Percentiles rank a stretch among this genome's conserved stretches.
These are phyloP conservation scores for Zoysia matrella DNA, from an alignment of 202 grass and related monocot species.

Conservation along the genomic window DNA sequence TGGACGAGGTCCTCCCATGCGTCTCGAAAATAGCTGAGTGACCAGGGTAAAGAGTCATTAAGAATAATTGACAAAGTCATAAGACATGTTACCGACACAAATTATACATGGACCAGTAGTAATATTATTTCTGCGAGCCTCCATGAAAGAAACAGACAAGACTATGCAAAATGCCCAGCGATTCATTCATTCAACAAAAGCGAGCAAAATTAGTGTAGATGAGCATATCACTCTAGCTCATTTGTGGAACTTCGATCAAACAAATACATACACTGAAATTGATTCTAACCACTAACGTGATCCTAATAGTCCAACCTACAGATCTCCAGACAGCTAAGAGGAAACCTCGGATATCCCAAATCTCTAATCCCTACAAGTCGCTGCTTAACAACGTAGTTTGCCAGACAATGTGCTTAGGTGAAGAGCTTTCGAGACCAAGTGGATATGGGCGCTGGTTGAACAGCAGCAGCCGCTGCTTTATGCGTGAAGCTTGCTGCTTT, in stretches of 20 bases:
- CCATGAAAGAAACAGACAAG: too few relatives aligned
- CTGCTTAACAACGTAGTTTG: neutral
- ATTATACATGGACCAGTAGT: too few relatives aligned
- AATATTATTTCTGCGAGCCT: too few relatives aligned
- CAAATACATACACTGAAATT: conserved; percentile 32
- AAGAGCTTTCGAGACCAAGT: conserved; percentile 74
- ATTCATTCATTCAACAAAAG: too few relatives aligned
- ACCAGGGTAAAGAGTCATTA: too few relatives aligned
- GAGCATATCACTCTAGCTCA: too few relatives aligned
- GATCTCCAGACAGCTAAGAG: conserved; percentile 4
- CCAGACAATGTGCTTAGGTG: conserved; percentile 39
- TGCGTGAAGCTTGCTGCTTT: conserved; percentile 35
- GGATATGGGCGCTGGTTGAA: conserved; percentile 30
- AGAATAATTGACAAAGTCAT: too few relatives aligned
- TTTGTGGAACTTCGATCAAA: conserved; percentile 6
- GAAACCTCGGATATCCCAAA: neutral
- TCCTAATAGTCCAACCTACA: neutral
- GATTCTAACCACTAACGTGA: conserved; percentile 34
- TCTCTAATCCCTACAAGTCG: neutral
- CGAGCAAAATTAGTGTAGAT: too few relatives aligned
- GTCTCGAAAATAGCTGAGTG: too few relatives aligned
- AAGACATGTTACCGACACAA: too few relatives aligned
- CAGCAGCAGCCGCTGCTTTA: conserved; percentile 4
- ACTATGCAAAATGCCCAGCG: too few relatives aligned
- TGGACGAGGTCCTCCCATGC: too few relatives aligned